Base-by-base conservation (phyloP, 2,329 filamentous ascomycete species). In the Xylariaceae sp. region DNA sequence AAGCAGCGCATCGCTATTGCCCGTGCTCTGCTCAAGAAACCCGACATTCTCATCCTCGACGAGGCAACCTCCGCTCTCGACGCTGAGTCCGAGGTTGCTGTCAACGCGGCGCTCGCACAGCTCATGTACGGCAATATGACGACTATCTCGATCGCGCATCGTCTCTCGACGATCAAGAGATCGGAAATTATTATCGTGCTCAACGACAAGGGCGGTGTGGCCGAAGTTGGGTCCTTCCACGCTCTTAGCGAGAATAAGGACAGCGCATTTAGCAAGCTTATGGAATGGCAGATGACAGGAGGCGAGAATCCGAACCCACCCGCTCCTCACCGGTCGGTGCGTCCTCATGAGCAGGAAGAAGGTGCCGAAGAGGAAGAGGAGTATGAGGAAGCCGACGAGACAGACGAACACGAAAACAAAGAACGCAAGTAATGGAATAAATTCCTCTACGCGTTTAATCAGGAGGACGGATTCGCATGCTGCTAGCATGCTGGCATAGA, bases 1-100 rank as follows among this genome's bases (percentile, higher is more conserved):
- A 97, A 97, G 70, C 93, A 98, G 67, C 85, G 93, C 53, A 97
- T 98, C 59, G 93, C 93, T 29, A 98, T 98, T 65, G 93, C 93
- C 5, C 82, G 94, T 44, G 93, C 93, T 11, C 76, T 98, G 22
- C 83, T 98, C 57, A 97, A 97, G 68, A 82, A 96, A 52, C 94
- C 94, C 0, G 93, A 98, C 68, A 97, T 98, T 52, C 74, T 98
- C 22, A 95, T 98, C 49, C 79, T 98, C 1, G 93, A 98, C 62
- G 93, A 98, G 74, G 88, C 94, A 16, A 98, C 94, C 0, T 95
- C 89, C 2, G 93, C 93, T 0, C 77, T 98, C 6, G 93, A 98
- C 64, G 93, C 93, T 12, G 93, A 98, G 67, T 95, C 89, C 0
- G 93, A 98, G 67, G 97, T 93, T 0, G 79, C 97, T 3, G 93